A percentile compares a stretch with the other conserved stretches of the same genome.
Conservation (phyloP, 345 rosid genomes). For the Aquilaria sinensis region DNA sequence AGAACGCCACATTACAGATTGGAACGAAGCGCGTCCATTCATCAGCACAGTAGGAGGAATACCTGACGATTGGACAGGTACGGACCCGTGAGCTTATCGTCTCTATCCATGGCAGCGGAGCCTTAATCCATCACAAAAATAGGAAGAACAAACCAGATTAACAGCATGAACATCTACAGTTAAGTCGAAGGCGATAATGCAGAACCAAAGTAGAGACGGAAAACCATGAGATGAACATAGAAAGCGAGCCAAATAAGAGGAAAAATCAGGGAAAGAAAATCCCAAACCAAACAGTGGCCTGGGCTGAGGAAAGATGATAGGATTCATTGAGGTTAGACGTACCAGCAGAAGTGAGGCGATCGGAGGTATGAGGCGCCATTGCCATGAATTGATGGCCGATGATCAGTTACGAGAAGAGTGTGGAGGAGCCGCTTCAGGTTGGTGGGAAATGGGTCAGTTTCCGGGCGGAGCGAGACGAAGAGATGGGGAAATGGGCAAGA, state of each 20-base stretch:
- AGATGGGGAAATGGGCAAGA: neutral
- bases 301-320: neutral
- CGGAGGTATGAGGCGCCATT: slow-evolving; percentile 17
- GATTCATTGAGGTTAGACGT: neutral
- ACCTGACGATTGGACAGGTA: slow-evolving; percentile 29
- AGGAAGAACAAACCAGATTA: neutral
- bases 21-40: too few species aligned
- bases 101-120: slow-evolving; percentile 11
- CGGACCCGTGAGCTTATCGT: slow-evolving; percentile 15
- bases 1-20: too few species aligned
- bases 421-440: neutral
- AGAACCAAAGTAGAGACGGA: neutral
- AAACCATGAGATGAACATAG: neutral
- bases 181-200: neutral
- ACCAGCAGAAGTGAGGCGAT: slow-evolving; percentile 28
- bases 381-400: neutral
- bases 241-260: neutral
- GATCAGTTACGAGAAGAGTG: neutral
- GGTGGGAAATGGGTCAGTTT: neutral
- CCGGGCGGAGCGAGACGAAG: neutral
- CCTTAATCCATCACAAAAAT: slow-evolving; percentile 12
- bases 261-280: neutral
- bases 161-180: neutral
- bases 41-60: neutral
- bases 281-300: neutral